phyloP scores from a whole-genome alignment of 176 grass and related monocot species.

The Olyra latifolia region DNA sequence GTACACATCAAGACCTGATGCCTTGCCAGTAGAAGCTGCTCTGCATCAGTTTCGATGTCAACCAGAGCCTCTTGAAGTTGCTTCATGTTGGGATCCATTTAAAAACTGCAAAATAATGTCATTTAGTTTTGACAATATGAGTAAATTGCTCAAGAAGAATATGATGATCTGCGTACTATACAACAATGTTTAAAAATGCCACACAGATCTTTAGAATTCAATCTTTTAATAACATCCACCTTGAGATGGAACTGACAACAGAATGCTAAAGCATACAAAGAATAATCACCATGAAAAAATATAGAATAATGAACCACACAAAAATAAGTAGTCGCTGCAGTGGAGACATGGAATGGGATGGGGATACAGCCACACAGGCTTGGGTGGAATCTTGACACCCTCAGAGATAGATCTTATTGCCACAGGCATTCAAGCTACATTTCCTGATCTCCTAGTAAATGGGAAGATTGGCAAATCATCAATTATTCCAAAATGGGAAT shows the following conservation, averaged over 20 bases:
- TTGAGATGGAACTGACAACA: neutral
- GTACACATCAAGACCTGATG: conserved; percentile 58
- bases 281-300: neutral
- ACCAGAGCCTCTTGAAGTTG: conserved; percentile 61
- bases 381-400: neutral
- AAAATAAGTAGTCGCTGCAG: neutral
- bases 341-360: neutral
- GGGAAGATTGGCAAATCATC: too few species aligned
- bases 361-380: neutral
- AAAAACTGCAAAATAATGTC: conserved; percentile 29
- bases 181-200: neutral
- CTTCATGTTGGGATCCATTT: conserved; percentile 77
- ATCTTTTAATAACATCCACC: neutral
- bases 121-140: neutral
- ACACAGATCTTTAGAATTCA: neutral
- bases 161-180: neutral
- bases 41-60: conserved; percentile 78
- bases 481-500: too few species aligned
- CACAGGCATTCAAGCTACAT: too few species aligned
- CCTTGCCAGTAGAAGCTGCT: conserved; percentile 81
- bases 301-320: neutral
- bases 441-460: neutral
- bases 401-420: neutral
- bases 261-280: neutral
- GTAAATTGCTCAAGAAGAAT: neutral